Percentiles rank a stretch among this genome's conserved stretches.
These are phyloP conservation scores for Phoma sp. DNA, from an alignment of 2,329 filamentous ascomycete species.

Conservation along the genomic window DNA sequence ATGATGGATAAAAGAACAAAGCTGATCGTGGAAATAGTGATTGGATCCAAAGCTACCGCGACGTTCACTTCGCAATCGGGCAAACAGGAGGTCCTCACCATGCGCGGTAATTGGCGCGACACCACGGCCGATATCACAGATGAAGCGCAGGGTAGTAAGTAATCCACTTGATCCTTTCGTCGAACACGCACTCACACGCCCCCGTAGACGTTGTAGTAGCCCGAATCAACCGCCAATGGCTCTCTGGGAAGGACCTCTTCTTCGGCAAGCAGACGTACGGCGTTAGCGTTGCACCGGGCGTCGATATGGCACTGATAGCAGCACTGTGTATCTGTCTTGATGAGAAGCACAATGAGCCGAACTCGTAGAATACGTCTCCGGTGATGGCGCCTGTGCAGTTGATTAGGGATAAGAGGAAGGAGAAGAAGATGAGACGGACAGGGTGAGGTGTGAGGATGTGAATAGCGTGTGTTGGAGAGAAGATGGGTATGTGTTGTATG, in stretches of 20 bases:
- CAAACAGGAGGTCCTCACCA: slow-evolving; percentile 44
- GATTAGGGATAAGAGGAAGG: background rate
- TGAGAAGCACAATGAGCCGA: slow-evolving; percentile 52
- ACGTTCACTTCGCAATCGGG: slow-evolving; percentile 54
- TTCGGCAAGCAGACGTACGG: slow-evolving; percentile 70
- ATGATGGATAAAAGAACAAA: too few species aligned
- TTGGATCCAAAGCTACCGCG: slow-evolving; percentile 62
- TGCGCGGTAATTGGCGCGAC: slow-evolving; percentile 69
- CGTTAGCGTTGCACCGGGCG: slow-evolving; percentile 67
- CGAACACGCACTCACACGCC: background rate
- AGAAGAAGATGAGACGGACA: background rate
- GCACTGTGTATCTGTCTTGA: slow-evolving; percentile 73
- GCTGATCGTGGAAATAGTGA: slow-evolving; percentile 40
- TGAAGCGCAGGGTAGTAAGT: slow-evolving; percentile 45
- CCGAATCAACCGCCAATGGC: slow-evolving; percentile 63
- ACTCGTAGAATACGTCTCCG: background rate
- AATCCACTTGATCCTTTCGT: background rate
- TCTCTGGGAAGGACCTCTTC: slow-evolving; percentile 64
- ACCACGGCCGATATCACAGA: slow-evolving; percentile 64
- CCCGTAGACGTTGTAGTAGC: slow-evolving; percentile 58
- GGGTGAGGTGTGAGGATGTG: too few species aligned
- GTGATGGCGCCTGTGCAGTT: background rate
- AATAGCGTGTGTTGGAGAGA: too few species aligned
- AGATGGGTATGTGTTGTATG: too few species aligned
- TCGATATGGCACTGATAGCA: slow-evolving; percentile 69